These are phyloP conservation scores for Vachellia collinsii DNA, from an alignment of 306 rosid genomes.

Conservation along the genomic window DNA sequence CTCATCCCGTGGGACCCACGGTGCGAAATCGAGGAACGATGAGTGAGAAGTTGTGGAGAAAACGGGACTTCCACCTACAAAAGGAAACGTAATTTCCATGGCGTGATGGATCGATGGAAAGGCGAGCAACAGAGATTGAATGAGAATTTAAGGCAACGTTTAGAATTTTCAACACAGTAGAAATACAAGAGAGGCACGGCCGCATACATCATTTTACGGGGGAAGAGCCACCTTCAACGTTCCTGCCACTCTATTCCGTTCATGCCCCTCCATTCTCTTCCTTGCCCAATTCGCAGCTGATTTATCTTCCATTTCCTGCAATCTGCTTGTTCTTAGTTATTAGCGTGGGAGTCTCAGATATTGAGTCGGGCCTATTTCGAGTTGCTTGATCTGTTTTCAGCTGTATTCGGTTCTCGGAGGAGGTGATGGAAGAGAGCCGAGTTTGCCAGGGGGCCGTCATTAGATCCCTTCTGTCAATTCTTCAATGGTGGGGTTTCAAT, in stretches of 20 bases:
- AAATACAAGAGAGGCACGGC: neutral
- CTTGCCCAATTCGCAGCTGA: neutral
- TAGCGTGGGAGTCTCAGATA: neutral
- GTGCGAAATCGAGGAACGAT: neutral
- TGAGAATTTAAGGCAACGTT: neutral
- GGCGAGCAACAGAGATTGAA: neutral
- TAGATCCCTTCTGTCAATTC: constrained; percentile 70
- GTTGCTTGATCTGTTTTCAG: constrained; percentile 42
- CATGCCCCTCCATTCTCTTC: neutral
- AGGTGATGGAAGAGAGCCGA: constrained; percentile 60
- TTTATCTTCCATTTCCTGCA: neutral
- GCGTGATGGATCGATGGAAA: constrained; percentile 32
- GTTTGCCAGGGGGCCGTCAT: constrained; percentile 60
- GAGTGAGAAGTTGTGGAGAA: neutral
- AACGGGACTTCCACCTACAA: constrained; percentile 24
- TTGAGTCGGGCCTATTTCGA: constrained; percentile 16
- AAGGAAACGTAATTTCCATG: constrained; percentile 33
- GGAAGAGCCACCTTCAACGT: constrained; percentile 30
- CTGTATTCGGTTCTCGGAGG: neutral
- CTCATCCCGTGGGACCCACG: constrained; percentile 12
- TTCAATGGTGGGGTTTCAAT: constrained; percentile 79
- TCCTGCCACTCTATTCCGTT: constrained; percentile 23
- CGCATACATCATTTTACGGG: constrained; percentile 26
- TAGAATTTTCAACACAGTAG: neutral
- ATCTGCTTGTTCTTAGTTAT: neutral